A percentile compares a stretch with the other conserved stretches of the same genome.
phyloP scores from a whole-genome alignment of 1,284 basidiomycete genomes.

The Peniophora sp. region DNA sequence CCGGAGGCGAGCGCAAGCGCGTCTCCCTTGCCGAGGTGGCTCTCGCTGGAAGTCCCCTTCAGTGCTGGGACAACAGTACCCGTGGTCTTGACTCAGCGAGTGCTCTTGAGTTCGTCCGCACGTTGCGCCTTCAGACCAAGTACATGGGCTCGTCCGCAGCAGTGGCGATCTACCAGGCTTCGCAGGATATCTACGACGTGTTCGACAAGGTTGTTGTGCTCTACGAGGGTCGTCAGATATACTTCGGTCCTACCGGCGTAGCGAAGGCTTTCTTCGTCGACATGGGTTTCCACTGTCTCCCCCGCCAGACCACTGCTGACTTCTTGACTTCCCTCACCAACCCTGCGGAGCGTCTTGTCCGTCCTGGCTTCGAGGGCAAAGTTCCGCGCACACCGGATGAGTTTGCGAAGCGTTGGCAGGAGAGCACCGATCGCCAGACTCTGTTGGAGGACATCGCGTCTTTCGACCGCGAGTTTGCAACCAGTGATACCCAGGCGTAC shows the following conservation, averaged over 20 bases:
- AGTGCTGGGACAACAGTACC: constrained; percentile 47
- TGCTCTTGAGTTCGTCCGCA: constrained; percentile 44
- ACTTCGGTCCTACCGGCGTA: constrained; percentile 52
- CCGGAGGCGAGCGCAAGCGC: constrained; percentile 43
- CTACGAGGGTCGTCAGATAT: constrained; percentile 67
- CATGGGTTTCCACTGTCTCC: constrained; percentile 57
- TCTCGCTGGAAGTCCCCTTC: constrained; percentile 8
- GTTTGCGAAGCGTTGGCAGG: constrained; percentile 36
- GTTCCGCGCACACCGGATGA: constrained; percentile 58
- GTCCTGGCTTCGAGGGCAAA: constrained; percentile 33
- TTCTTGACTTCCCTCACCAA: constrained; percentile 59
- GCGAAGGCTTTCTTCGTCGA: constrained; percentile 61
- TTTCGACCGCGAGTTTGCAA: constrained; percentile 27
- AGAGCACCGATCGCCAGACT: constrained; percentile 17
- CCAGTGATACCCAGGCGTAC: constrained; percentile 23
- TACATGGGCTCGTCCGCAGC: constrained; percentile 53
- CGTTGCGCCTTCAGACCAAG: constrained; percentile 38
- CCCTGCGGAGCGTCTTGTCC: constrained; percentile 45
- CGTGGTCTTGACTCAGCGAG: constrained; percentile 70
- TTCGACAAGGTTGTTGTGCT: constrained; percentile 70
- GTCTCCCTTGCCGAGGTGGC: constrained; percentile 50
- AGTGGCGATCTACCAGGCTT: constrained; percentile 66
- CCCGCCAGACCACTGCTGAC: constrained; percentile 60
- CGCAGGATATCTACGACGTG: constrained; percentile 35
- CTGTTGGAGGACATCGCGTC: constrained; percentile 28